Base-by-base conservation (phyloP, 2,329 filamentous ascomycete genomes). In the Arthrobotrys entomopaga region DNA sequence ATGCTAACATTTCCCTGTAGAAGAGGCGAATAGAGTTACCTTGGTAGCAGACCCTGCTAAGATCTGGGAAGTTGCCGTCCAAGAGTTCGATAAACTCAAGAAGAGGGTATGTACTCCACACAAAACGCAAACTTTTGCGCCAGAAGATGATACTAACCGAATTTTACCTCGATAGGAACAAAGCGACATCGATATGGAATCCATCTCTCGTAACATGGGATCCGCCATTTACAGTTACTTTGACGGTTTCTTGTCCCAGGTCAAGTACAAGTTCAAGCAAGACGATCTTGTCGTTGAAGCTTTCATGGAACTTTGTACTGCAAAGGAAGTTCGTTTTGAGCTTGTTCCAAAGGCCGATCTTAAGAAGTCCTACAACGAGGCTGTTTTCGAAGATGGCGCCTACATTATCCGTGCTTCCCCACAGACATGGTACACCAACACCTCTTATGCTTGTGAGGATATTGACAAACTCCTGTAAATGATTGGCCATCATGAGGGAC, bases 271-370 rank as follows among this genome's bases (percentile, higher is more conserved):
- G 38, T 74, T 67, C 57, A 74, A 74, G 58, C 57, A 67, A 38
- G 70, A 74, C 22, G 70, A 67, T 19, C 13, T 74, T 57, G 59
- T 74, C 56, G 63, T 74, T 11, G 70, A 74, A 34, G 42, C 48
- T 5, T 74, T 74, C 57, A 13, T 64, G n/a, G 70, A 74, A 19
- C 5, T 40, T 8, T 65, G 63, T 22, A 8, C 40, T 13, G 58
- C 42, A 29, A 74, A 74, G 22, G 70, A 74, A 40, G 29, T 74
- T 20, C 49, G 38, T 19, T 52, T 74, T 52, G 57, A 66, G 29
- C 57, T 74, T 46, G 56, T 74, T 8, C 42, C 63, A 13, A 56
- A 52, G 42, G 40, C 46, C n/a, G 59, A 38, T n/a, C 50, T 66
- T 19, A 22, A 42, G 10, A 65, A 54, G 13, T 63, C 15, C 43